These are phyloP conservation scores for Plasmodium vivax DNA, from an alignment of 169 alveolate genomes.

Conservation along the genomic window DNA sequence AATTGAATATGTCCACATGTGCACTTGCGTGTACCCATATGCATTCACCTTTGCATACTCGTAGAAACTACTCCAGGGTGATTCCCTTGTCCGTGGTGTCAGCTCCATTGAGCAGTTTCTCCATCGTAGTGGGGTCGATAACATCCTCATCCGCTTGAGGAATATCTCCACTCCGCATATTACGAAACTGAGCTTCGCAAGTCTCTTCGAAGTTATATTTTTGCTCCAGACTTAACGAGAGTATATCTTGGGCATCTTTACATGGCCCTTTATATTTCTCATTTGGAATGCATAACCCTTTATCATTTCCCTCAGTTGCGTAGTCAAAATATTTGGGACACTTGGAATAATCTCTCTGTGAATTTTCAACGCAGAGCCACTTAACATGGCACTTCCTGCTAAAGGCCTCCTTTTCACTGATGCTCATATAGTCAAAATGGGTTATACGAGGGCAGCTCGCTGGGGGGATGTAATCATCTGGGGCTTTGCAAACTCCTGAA, in stretches of 20 bases:
- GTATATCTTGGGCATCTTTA: conserved; percentile 37
- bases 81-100: conserved; percentile 37
- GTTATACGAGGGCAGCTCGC: conserved; percentile 55
- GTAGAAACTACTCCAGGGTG: conserved; percentile 42
- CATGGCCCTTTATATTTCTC: conserved; percentile 73
- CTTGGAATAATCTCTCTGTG: conserved; percentile 68
- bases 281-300: conserved; percentile 55
- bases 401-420: conserved; percentile 49
- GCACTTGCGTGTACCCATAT: background rate
- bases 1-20: background rate
- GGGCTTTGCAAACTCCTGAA: conserved; percentile 68
- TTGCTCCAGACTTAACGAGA: conserved; percentile 62
- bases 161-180: conserved; percentile 23
- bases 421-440: conserved; percentile 66
- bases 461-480: conserved; percentile 59
- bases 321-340: conserved; percentile 64
- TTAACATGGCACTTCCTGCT: conserved; percentile 67
- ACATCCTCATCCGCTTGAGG: conserved; percentile 39
- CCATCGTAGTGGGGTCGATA: conserved; percentile 33
- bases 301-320: conserved; percentile 31
- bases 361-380: conserved; percentile 52
- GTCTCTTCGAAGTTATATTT: conserved; percentile 64
- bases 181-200: conserved; percentile 70
- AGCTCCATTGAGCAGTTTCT: conserved; percentile 52
- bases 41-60: background rate